Percentiles rank a stretch among this genome's conserved stretches.
Evolutionary conservation across 495 filamentous ascomycete species (phyloP).

Genomic region (Neurospora sp.): DNA sequence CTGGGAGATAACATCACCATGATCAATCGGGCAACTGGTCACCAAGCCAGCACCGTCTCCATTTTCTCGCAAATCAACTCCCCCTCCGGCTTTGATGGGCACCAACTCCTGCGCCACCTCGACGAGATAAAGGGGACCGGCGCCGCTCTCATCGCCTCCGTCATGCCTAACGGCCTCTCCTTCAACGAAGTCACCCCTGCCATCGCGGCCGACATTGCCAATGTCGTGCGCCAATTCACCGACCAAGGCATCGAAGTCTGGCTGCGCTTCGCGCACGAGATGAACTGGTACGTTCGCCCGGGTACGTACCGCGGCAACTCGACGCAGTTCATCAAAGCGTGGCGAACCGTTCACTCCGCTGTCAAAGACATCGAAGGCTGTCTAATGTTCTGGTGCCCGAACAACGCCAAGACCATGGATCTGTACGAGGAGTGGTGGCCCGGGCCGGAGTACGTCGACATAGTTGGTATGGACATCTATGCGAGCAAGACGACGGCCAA

Average conservation of each 20-base stretch:
- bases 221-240: slow-evolving; percentile 4
- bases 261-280: slow-evolving; percentile 10
- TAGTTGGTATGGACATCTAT: slow-evolving; percentile 8
- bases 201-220: slow-evolving; percentile 2
- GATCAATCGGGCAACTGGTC: background rate
- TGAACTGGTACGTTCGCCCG: slow-evolving; percentile 6
- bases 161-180: slow-evolving; percentile 6
- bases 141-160: slow-evolving; percentile 1
- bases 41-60: background rate
- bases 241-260: slow-evolving; percentile 7
- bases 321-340: slow-evolving; percentile 5
- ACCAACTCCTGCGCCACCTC: slow-evolving; percentile 1
- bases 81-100: slow-evolving; percentile 1
- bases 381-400: slow-evolving; percentile 7
- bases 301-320: slow-evolving; percentile 6
- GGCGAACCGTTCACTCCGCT: background rate
- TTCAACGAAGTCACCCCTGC: slow-evolving; percentile 3
- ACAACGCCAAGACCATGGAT: background rate
- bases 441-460: slow-evolving; percentile 5
- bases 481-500: background rate
- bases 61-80: slow-evolving; percentile 6
- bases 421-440: slow-evolving; percentile 4
- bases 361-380: slow-evolving; percentile 1
- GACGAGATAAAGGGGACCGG: slow-evolving; percentile 1
- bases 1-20: background rate